Percentiles rank a stretch among this genome's conserved stretches.
Conservation (phyloP, 2,329 filamentous ascomycete species). For the Apiospora rasikravindrae region DNA sequence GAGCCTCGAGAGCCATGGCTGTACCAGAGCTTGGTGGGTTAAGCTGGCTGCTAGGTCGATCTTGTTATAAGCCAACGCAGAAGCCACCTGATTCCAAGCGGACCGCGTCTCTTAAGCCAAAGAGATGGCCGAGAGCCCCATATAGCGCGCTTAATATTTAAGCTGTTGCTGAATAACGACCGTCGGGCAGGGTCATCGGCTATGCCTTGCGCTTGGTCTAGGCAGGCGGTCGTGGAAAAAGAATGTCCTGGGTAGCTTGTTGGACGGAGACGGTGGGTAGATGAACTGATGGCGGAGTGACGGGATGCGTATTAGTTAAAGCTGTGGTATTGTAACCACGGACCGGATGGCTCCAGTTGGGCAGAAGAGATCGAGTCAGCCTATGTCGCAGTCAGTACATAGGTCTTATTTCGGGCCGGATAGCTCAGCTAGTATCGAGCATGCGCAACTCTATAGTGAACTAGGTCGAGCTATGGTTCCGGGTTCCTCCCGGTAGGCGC, state of each 20-base stretch:
- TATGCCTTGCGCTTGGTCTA: slow-evolving; percentile 18
- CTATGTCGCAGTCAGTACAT: slow-evolving; percentile 22
- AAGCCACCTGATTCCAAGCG: slow-evolving; percentile 7
- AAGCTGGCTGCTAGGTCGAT: neutral
- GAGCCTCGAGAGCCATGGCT: slow-evolving; percentile 66
- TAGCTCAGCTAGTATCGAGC: slow-evolving; percentile 9
- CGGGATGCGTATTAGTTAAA: slow-evolving; percentile 5
- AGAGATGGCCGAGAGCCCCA: slow-evolving; percentile 22
- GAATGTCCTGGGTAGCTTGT: slow-evolving; percentile 1
- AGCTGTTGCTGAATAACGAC: neutral
- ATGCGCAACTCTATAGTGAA: slow-evolving; percentile 9
- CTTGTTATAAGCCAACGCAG: slow-evolving; percentile 9
- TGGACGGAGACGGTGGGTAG: slow-evolving; percentile 9
- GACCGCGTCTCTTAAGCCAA: slow-evolving; percentile 18
- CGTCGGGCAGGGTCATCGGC: neutral
- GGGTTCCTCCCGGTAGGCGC: slow-evolving; percentile 15
- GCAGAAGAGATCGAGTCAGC: slow-evolving; percentile 13
- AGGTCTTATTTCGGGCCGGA: slow-evolving; percentile 4
- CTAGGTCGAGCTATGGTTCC: slow-evolving; percentile 3
- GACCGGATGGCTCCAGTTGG: neutral
- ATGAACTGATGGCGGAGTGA: neutral
- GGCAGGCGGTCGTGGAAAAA: neutral
- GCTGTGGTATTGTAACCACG: neutral
- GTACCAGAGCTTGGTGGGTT: slow-evolving; percentile 12
- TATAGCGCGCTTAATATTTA: slow-evolving; percentile 23